A percentile compares a stretch with the other conserved stretches of the same genome.
Conservation (phyloP, 345 rosid genomes). For the Noccaea caerulescens region DNA sequence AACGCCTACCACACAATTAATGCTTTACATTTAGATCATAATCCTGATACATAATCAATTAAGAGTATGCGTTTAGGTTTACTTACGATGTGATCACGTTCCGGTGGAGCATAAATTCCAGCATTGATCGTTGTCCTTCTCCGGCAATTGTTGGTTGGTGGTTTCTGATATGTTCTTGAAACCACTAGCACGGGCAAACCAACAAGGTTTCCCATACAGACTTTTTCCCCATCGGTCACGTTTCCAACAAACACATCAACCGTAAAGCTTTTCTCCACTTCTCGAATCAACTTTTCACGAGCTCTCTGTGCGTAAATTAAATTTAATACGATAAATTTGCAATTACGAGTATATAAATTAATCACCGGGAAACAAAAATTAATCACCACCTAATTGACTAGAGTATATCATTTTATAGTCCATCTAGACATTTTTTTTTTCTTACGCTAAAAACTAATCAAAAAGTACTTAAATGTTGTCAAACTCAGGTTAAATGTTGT, state of each 20-base stretch:
- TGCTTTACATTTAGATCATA: background rate
- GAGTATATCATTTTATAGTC: no score
- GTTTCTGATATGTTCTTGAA: slow-evolving; percentile 55
- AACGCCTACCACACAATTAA: slow-evolving; percentile 58
- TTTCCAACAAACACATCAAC: slow-evolving; percentile 86
- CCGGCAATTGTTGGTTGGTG: slow-evolving; percentile 55
- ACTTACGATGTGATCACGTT: slow-evolving; percentile 80
- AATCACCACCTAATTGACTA: no score
- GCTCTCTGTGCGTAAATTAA: slow-evolving; percentile 76
- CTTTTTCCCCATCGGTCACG: slow-evolving; percentile 90
- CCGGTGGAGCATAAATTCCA: slow-evolving; percentile 84
- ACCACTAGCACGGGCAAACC: slow-evolving; percentile 79
- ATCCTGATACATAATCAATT: no score
- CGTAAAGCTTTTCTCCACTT: slow-evolving; percentile 70
- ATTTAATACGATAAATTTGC: no score
- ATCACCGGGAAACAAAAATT: no score
- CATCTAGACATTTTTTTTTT: no score
- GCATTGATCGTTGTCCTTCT: slow-evolving; percentile 64
- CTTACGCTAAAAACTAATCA: no score
- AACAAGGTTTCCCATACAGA: slow-evolving; percentile 85
- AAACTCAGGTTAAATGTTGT: no score
- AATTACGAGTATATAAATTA: no score
- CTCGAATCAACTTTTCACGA: slow-evolving; percentile 67
- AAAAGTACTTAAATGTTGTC: no score
- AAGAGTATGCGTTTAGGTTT: no score